phyloP scores from a whole-genome alignment of 495 filamentous ascomycete species.

The Trichoderma asperelloides region DNA sequence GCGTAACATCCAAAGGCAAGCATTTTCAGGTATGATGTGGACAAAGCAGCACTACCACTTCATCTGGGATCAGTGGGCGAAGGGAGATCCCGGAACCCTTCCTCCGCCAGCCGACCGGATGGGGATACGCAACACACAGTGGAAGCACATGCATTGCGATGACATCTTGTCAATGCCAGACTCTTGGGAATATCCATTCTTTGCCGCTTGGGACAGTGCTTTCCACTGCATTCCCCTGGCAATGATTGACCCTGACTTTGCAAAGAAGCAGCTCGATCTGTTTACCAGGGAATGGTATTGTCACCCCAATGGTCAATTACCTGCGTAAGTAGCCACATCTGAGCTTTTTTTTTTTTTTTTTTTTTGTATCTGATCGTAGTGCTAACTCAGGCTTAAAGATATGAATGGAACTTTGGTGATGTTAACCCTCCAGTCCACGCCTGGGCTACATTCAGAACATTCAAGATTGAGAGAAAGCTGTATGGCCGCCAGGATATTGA shows the following conservation, averaged over 20 bases:
- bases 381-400: slow-evolving; percentile 36
- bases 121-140: slow-evolving; percentile 72
- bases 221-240: slow-evolving; percentile 94
- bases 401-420: slow-evolving; percentile 98
- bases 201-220: slow-evolving; percentile 93
- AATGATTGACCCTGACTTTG: slow-evolving; percentile 96
- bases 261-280: slow-evolving; percentile 93
- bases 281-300: slow-evolving; percentile 98
- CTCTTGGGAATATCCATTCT: slow-evolving; percentile 98
- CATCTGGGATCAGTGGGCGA: slow-evolving; percentile 95
- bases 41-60: slow-evolving; percentile 95
- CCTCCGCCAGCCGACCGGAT: slow-evolving; percentile 77
- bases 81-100: slow-evolving; percentile 62
- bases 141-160: slow-evolving; percentile 89
- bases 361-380: no score
- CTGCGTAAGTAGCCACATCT: slow-evolving; percentile 28
- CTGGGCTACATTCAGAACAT: slow-evolving; percentile 88
- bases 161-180: slow-evolving; percentile 96
- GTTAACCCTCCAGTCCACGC: slow-evolving; percentile 96
- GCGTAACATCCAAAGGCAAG: slow-evolving; percentile 90
- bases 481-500: slow-evolving; percentile 91
- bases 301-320: slow-evolving; percentile 93
- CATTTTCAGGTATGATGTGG: slow-evolving; percentile 95
- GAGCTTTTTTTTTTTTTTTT: not conserved
- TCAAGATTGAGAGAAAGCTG: slow-evolving; percentile 97